Evolutionary conservation across 345 rosid genomes (phyloP).

Genomic region (Brassica nigra): DNA sequence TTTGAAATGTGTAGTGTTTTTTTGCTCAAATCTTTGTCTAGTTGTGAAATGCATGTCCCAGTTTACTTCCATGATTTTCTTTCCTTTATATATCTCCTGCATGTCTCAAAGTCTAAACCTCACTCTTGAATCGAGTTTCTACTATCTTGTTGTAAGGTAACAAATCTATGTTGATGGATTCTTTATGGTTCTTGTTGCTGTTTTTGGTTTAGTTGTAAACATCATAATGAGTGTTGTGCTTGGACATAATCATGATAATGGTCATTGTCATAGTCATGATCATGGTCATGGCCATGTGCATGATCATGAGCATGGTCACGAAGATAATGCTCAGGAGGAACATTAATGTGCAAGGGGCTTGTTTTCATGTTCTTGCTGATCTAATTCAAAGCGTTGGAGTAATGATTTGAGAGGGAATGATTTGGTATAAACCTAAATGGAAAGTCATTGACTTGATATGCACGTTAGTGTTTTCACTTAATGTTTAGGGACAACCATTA

Average conservation of each 20-base stretch:
- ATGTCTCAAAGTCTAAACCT: constrained; percentile 21
- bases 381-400: constrained; percentile 73
- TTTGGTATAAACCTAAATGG: constrained; percentile 71
- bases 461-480: constrained; percentile 65
- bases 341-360: constrained; percentile 68
- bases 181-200: constrained; percentile 60
- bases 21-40: constrained; percentile 1
- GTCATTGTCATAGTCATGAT: constrained; percentile 11
- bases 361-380: constrained; percentile 74
- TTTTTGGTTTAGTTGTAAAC: constrained; percentile 64
- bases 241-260: constrained; percentile 67
- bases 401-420: constrained; percentile 66
- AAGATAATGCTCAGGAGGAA: constrained; percentile 38
- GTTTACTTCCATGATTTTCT: no score
- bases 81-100: not conserved
- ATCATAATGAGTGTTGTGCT: constrained; percentile 33
- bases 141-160: constrained; percentile 14
- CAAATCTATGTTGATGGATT: constrained; percentile 49
- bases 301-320: not conserved
- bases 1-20: constrained; percentile 1
- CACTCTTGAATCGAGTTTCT: constrained; percentile 20
- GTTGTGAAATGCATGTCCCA: constrained; percentile 30
- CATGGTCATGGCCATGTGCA: not conserved
- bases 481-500: constrained; percentile 65
- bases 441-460: constrained; percentile 66